Conservation (phyloP, 148 eudicot genomes). For the Cornus controversa region DNA sequence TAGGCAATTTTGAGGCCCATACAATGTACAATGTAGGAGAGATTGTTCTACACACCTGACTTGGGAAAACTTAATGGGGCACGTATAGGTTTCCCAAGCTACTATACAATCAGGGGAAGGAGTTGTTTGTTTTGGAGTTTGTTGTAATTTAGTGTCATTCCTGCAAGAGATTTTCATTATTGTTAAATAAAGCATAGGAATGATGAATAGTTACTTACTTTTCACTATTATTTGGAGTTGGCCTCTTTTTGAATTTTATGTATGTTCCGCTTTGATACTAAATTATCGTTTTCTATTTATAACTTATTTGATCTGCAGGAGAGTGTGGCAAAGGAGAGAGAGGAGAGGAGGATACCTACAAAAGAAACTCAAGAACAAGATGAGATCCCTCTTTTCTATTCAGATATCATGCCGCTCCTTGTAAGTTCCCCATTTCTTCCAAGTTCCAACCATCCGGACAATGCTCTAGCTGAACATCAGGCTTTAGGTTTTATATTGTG, state of each 20-base stretch:
- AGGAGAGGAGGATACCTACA: conserved; percentile 47
- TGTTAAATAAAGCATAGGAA: not conserved
- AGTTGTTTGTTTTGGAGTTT: no score
- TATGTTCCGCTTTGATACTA: not conserved
- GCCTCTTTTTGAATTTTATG: no score
- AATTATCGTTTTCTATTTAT: no score
- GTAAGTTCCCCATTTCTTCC: conserved; percentile 35
- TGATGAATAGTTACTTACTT: not conserved
- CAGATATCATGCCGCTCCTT: conserved; percentile 92
- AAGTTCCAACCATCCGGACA: not conserved
- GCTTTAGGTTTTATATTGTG: not conserved
- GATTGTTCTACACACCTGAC: no score
- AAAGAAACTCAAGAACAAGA: conserved; percentile 47
- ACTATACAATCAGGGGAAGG: no score
- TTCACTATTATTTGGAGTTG: no score
- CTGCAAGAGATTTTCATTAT: no score
- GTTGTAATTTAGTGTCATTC: no score
- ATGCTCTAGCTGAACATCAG: not conserved
- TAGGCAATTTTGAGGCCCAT: not conserved
- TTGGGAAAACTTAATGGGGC: no score
- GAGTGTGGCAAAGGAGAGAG: conserved; percentile 68
- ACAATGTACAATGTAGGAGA: not conserved
- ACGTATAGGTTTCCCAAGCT: no score
- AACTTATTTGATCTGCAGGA: conserved; percentile 44
- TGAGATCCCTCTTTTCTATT: conserved; percentile 78